A percentile compares a stretch with the other conserved stretches of the same genome.
Evolutionary conservation across 345 rosid species (phyloP).

Genomic region (Populus alba): DNA sequence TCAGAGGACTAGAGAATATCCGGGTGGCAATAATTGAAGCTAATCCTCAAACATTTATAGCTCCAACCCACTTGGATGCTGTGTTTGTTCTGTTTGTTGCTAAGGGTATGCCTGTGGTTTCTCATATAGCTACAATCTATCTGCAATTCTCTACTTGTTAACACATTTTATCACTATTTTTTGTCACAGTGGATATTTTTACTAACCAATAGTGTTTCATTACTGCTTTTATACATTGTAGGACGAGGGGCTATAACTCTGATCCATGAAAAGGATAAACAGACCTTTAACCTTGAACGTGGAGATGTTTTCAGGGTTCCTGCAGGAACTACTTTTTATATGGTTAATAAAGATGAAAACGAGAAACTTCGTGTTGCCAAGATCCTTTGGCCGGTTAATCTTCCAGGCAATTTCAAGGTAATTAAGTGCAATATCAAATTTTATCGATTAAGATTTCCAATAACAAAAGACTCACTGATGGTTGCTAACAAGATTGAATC

Average conservation of each 20-base stretch:
- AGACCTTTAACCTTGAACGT: conserved; percentile 12
- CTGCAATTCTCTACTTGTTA: no score
- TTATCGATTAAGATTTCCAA: no score
- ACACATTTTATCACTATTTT: no score
- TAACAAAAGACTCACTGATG: no score
- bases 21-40: conserved; percentile 13
- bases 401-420: conserved; percentile 37
- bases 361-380: conserved; percentile 27
- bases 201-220: no score
- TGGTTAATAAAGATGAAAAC: conserved; percentile 17
- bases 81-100: conserved; percentile 18
- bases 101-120: background rate
- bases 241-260: conserved; percentile 42
- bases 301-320: conserved; percentile 17
- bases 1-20: conserved; percentile 13
- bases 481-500: no score
- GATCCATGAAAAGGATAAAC: conserved; percentile 18
- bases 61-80: conserved; percentile 22
- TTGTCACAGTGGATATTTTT: no score
- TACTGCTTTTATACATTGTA: background rate
- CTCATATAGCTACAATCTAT: background rate
- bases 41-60: conserved; percentile 17
- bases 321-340: conserved; percentile 17
- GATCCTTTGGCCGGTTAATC: conserved; percentile 39
- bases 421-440: background rate